Percentiles rank a stretch among this genome's conserved stretches.
These are phyloP conservation scores for Leishmania tropica DNA, from an alignment of 208 protist genomes.

Conservation along the genomic window DNA sequence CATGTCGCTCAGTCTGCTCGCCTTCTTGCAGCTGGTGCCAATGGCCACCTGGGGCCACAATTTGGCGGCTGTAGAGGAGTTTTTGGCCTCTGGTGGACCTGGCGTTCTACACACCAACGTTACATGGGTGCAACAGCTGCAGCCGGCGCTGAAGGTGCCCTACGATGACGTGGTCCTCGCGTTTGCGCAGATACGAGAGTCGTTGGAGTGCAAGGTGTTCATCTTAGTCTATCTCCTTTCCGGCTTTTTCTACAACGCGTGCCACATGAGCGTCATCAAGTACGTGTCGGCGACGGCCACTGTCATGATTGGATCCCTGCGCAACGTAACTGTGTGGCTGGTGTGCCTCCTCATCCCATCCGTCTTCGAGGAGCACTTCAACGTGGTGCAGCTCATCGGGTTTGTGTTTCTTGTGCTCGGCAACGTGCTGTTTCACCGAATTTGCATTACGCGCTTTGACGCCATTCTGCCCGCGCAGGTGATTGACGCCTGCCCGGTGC, in stretches of 20 bases:
- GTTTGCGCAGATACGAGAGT: conserved; percentile 57
- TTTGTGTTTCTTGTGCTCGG: conserved; percentile 63
- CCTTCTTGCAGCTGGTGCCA: conserved; percentile 76
- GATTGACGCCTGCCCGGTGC: conserved; percentile 33
- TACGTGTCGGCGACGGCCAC: conserved; percentile 66
- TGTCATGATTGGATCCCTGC: conserved; percentile 75
- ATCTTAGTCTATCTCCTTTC: conserved; percentile 53
- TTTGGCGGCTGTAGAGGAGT: conserved; percentile 31
- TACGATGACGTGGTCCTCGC: conserved; percentile 73
- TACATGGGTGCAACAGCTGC: conserved; percentile 28
- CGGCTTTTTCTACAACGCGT: conserved; percentile 69
- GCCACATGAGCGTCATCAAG: conserved; percentile 72
- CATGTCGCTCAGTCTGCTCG: conserved; percentile 67
- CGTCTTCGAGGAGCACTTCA: conserved; percentile 73
- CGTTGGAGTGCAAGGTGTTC: conserved; percentile 42
- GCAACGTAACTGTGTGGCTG: conserved; percentile 74
- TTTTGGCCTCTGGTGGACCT: background rate
- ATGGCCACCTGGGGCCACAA: conserved; percentile 50
- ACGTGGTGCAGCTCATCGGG: conserved; percentile 61
- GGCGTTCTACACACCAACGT: conserved; percentile 22
- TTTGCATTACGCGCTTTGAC: conserved; percentile 50
- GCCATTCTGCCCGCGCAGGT: conserved; percentile 42
- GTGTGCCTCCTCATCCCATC: conserved; percentile 58
- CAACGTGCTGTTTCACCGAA: conserved; percentile 69
- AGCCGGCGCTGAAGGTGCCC: conserved; percentile 41